Conservation (phyloP, 192 early-diverging fungal species). For the Dissophora globulifera region DNA sequence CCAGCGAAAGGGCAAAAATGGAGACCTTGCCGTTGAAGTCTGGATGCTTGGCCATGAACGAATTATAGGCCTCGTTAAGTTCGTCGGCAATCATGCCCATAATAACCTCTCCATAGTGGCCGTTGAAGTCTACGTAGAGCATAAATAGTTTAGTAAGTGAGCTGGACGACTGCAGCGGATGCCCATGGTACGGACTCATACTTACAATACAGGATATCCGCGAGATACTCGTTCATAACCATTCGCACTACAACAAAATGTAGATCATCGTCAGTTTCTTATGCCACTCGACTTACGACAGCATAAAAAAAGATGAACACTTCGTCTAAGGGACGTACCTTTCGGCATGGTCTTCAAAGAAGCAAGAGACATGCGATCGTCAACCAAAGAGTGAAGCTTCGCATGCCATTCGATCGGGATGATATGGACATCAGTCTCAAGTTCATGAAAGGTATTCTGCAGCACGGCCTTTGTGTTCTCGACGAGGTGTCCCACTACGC, state of each 20-base stretch:
- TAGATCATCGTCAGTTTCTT: not conserved
- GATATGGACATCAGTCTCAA: slow-evolving; percentile 48
- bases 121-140: slow-evolving; percentile 52
- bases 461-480: slow-evolving; percentile 45
- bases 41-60: slow-evolving; percentile 66
- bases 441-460: slow-evolving; percentile 35
- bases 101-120: slow-evolving; percentile 62
- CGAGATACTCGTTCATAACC: slow-evolving; percentile 59
- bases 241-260: slow-evolving; percentile 41
- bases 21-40: slow-evolving; percentile 69
- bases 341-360: slow-evolving; percentile 59
- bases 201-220: slow-evolving; percentile 58
- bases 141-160: too few species aligned
- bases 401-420: slow-evolving; percentile 59
- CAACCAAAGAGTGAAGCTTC: slow-evolving; percentile 54
- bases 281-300: too few species aligned
- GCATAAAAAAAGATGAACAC: too few species aligned
- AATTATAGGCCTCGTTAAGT: slow-evolving; percentile 65
- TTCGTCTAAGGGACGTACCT: too few species aligned
- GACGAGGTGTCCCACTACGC: slow-evolving; percentile 30
- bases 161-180: too few species aligned
- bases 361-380: slow-evolving; percentile 50
- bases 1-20: slow-evolving; percentile 74
- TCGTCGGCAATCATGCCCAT: slow-evolving; percentile 63
- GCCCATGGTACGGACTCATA: too few species aligned